Conservation (phyloP, 2,329 filamentous ascomycete genomes). For the Fonsecaea pedrosoi region DNA sequence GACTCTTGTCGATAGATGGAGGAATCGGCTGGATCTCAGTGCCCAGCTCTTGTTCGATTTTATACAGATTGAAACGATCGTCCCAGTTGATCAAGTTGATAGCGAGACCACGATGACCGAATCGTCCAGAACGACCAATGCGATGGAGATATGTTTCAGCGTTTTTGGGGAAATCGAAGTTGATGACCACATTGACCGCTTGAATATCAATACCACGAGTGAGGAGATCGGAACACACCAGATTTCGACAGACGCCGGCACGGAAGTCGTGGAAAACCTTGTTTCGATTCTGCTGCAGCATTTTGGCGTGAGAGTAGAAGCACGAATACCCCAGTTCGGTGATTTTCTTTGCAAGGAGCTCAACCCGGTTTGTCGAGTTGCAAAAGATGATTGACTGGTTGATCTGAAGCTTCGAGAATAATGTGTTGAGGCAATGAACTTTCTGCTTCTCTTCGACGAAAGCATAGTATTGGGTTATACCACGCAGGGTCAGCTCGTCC, state of each 20-base stretch:
- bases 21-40: slow-evolving; percentile 99
- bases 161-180: slow-evolving; percentile 99
- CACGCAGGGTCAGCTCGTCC: slow-evolving; percentile 96
- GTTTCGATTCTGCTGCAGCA: slow-evolving; percentile 96
- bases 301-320: slow-evolving; percentile 98
- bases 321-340: slow-evolving; percentile 98
- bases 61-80: slow-evolving; percentile 97
- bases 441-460: slow-evolving; percentile 99
- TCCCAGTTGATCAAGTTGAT: slow-evolving; percentile 99
- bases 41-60: slow-evolving; percentile 95
- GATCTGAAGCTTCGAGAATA: slow-evolving; percentile 98
- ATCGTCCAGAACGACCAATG: slow-evolving; percentile 95
- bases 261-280: slow-evolving; percentile 99
- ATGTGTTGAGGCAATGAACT: slow-evolving; percentile 97
- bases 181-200: slow-evolving; percentile 99
- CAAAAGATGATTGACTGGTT: slow-evolving; percentile 99
- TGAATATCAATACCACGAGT: slow-evolving; percentile 99
- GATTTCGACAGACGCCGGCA: slow-evolving; percentile 95
- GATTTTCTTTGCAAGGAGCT: slow-evolving; percentile 97
- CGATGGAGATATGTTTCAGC: slow-evolving; percentile 98
- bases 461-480: slow-evolving; percentile 98
- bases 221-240: slow-evolving; percentile 95
- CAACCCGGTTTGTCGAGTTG: slow-evolving; percentile 98
- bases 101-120: slow-evolving; percentile 93
- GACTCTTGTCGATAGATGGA: slow-evolving; percentile 89